Evolutionary conservation across 805 yeast species (phyloP).

Genomic region (Ogataea wickerhamii): DNA sequence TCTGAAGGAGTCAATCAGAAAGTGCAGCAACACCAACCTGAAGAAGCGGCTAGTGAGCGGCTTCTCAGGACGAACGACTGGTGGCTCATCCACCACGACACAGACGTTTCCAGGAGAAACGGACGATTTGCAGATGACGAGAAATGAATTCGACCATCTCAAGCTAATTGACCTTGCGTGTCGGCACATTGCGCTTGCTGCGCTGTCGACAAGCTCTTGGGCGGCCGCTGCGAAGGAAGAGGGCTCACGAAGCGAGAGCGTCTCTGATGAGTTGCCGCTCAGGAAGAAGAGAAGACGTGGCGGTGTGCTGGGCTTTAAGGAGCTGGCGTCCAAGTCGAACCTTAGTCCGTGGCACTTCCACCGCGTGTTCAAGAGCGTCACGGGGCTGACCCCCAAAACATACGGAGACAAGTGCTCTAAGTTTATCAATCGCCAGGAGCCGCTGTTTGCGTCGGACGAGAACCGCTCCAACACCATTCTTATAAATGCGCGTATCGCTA

Average conservation of each 20-base stretch:
- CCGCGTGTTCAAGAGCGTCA: constrained; percentile 80
- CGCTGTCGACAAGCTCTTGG: constrained; percentile 32
- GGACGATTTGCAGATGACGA: constrained; percentile 35
- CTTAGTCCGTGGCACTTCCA: constrained; percentile 93
- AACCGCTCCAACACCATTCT: constrained; percentile 22
- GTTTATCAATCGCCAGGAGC: constrained; percentile 39
- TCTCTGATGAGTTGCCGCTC: constrained; percentile 18
- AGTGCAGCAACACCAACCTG: constrained; percentile 11
- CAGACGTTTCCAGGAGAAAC: too few species aligned
- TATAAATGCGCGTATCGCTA: constrained; percentile 32
- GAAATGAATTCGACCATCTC: constrained; percentile 66
- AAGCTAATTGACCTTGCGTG: constrained; percentile 74
- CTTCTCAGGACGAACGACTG: constrained; percentile 9
- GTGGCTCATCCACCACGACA: constrained; percentile 12
- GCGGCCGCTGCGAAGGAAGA: constrained; percentile 10
- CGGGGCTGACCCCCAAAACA: constrained; percentile 84
- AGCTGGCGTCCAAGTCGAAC: constrained; percentile 78
- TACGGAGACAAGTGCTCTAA: constrained; percentile 83
- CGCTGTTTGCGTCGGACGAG: constrained; percentile 14
- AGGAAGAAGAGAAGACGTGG: constrained; percentile 62
- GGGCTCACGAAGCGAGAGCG: constrained; percentile 7
- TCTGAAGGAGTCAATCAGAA: constrained; percentile 17
- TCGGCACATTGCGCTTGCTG: constrained; percentile 79
- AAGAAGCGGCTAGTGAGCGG: constrained; percentile 21
- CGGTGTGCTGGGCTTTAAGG: constrained; percentile 79